These are phyloP conservation scores for Plectosphaerella plurivora DNA, from an alignment of 2,329 filamentous ascomycete species.

Conservation along the genomic window DNA sequence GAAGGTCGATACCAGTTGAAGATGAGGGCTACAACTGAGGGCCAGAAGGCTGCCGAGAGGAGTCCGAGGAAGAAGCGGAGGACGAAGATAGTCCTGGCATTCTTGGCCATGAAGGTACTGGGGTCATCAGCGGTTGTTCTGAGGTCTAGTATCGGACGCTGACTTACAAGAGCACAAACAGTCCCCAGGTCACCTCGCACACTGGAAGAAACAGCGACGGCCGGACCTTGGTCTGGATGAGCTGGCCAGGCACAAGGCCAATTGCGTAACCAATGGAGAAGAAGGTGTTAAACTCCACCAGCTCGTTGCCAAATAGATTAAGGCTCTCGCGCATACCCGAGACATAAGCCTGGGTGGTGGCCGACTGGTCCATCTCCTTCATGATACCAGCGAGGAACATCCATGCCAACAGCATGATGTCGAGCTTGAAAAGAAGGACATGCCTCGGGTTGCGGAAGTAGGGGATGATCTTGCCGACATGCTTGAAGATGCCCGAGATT, in stretches of 20 bases:
- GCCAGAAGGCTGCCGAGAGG: conserved; percentile 25
- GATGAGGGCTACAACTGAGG: conserved; percentile 31
- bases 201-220: conserved; percentile 26
- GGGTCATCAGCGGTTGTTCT: conserved; percentile 2
- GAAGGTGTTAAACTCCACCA: conserved; percentile 1
- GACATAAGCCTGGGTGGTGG: conserved; percentile 29
- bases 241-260: conserved; percentile 1
- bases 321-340: conserved; percentile 24
- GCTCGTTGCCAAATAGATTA: background rate
- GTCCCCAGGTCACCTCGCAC: conserved; percentile 33
- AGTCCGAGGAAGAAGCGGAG: conserved; percentile 30
- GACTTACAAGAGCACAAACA: conserved; percentile 13
- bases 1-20: conserved; percentile 45
- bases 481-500: conserved; percentile 8
- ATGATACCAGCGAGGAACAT: conserved; percentile 29
- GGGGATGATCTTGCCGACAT: conserved; percentile 12
- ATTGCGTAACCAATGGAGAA: conserved; percentile 1
- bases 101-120: conserved; percentile 20
- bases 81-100: conserved; percentile 25
- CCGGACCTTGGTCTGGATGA: conserved; percentile 33
- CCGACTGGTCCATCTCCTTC: conserved; percentile 32
- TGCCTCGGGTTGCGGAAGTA: conserved; percentile 25
- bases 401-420: conserved; percentile 28
- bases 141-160: no score
- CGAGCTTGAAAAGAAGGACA: conserved; percentile 28